Conservation (phyloP, 441 rosid genomes). For the Raphanus hybrid region DNA sequence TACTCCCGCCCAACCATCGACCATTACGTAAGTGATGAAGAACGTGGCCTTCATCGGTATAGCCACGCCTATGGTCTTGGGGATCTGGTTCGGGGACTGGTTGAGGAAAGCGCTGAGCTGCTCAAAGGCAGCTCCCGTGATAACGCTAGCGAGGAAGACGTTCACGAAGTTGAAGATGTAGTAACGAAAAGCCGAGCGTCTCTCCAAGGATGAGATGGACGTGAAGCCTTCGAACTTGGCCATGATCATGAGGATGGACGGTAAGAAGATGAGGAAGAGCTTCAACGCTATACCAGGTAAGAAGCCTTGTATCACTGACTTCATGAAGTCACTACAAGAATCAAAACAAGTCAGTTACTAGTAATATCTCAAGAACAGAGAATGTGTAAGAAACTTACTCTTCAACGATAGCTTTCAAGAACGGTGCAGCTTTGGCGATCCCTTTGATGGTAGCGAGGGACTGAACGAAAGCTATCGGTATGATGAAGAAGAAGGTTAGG, state of each 20-base stretch:
- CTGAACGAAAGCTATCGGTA: conserved; percentile 87
- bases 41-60: conserved; percentile 88
- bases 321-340: conserved; percentile 49
- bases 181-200: conserved; percentile 82
- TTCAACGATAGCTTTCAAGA: conserved; percentile 66
- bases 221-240: conserved; percentile 87
- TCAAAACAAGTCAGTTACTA: no score
- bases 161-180: conserved; percentile 83
- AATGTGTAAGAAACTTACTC: conserved; percentile 51
- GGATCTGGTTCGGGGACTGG: conserved; percentile 66
- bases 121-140: conserved; percentile 76
- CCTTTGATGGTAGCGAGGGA: conserved; percentile 85
- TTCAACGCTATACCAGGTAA: conserved; percentile 87
- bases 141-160: conserved; percentile 78
- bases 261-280: conserved; percentile 91
- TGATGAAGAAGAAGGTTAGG: conserved; percentile 87
- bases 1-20: conserved; percentile 97
- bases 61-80: conserved; percentile 81
- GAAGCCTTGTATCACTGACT: conserved; percentile 77
- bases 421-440: conserved; percentile 69
- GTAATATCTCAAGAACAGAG: background rate
- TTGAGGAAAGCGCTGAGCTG: conserved; percentile 70
- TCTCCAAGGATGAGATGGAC: conserved; percentile 76
- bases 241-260: conserved; percentile 89
- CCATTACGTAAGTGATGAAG: conserved; percentile 92